Base-by-base conservation (phyloP, 768 basidiomycete genomes). In the Serendipita indica region DNA sequence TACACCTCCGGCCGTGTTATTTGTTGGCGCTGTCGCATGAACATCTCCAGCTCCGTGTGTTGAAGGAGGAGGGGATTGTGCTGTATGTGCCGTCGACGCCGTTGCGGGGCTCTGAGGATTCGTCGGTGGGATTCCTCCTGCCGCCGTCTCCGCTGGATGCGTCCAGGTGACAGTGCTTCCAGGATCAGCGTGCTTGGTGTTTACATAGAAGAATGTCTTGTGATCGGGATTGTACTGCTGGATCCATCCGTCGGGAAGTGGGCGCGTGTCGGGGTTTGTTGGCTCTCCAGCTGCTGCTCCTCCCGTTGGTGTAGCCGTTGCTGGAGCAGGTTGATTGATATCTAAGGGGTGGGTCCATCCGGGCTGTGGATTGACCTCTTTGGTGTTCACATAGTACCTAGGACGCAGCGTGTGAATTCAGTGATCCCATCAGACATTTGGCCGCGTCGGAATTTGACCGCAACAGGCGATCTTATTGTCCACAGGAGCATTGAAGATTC, bases 191-290 rank as follows among this genome's bases (percentile, higher is more conserved):
- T 34, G 46, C 10, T 22, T 33, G 10, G 45, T 33, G 39, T 63
- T 59, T 30, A 62, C 61, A 41, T 60, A 63, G 49, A 54, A 63
- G 57, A 45, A 39, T 16, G 58, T 59, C 37, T 62, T 58, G 41
- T 63, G 45, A 18, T 54, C 39, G 2, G 58, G 7, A 43, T 60
- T 56, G 49, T 52, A 63, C 33, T 63, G 62, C 20, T 30, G 25
- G 18, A 59, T 52, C 57, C 58, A 63, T 27, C 61, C 61, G 6
- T 52, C 57, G 12, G 62, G 61, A 39, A 63, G 61, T 1, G 62
- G 59, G 20, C 58, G 20, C 4, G 49, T 18, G 22, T 54, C 49
- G 7, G 49, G 49, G 30, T 54, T 54, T 6, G 49, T 12, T 6
- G 49, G 49, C 14, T 54, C 22, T 54, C 49, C 49, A 27, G 10